These are phyloP conservation scores for Keithomyces neogunnii DNA, from an alignment of 2,329 filamentous ascomycete species.

Conservation along the genomic window DNA sequence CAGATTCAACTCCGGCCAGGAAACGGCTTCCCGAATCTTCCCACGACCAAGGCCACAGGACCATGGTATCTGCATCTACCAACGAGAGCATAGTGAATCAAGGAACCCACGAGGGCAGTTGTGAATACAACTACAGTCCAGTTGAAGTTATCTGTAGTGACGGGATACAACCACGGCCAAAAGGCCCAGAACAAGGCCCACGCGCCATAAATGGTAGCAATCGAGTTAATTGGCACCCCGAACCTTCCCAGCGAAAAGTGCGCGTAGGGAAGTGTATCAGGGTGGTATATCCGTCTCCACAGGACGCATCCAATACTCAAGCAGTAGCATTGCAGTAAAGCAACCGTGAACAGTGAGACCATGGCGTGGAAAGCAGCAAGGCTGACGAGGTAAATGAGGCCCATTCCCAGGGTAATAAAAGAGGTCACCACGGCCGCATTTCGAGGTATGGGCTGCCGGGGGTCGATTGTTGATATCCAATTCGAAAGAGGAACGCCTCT, in stretches of 20 bases:
- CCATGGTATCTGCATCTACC: background rate
- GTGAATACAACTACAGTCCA: constrained; percentile 8
- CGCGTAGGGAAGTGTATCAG: constrained; percentile 7
- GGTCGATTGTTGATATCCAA: constrained; percentile 7
- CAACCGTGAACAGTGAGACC: constrained; percentile 8
- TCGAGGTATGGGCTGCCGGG: constrained; percentile 6
- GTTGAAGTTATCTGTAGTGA: constrained; percentile 7
- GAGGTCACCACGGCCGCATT: constrained; percentile 6
- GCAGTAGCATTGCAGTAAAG: constrained; percentile 10
- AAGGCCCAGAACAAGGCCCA: constrained; percentile 12
- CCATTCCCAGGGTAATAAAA: constrained; percentile 6
- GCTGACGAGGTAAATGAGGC: constrained; percentile 10
- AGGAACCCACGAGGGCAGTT: constrained; percentile 1
- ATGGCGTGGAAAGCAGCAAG: constrained; percentile 12
- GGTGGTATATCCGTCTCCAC: constrained; percentile 7
- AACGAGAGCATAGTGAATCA: constrained; percentile 6
- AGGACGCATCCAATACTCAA: constrained; percentile 11
- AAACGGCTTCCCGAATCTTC: background rate
- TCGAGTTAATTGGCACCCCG: constrained; percentile 7
- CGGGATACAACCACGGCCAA: constrained; percentile 9
- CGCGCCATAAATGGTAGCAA: constrained; percentile 4
- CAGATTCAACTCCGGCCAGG: background rate
- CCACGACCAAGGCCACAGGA: background rate
- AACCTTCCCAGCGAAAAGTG: constrained; percentile 9
- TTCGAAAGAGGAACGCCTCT: constrained; percentile 2